These are phyloP conservation scores for Eurotiales sp. DNA, from an alignment of 2,329 filamentous ascomycete species.

Conservation along the genomic window DNA sequence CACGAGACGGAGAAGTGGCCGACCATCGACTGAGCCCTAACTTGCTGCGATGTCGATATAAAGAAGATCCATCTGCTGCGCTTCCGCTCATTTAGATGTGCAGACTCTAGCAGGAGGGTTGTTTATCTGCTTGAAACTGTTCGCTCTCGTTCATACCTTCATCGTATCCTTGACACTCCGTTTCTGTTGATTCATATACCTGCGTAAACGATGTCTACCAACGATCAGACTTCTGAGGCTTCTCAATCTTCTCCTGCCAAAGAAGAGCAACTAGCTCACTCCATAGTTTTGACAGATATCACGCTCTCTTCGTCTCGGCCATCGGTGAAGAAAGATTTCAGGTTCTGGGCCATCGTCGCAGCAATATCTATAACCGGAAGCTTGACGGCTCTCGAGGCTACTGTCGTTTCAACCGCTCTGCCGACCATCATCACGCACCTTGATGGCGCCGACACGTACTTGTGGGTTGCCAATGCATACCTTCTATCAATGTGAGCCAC, in stretches of 20 bases:
- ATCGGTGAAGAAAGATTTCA: neutral
- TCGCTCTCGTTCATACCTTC: no score
- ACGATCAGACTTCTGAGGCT: no score
- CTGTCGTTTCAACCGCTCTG: slow-evolving; percentile 39
- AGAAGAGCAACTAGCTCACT: no score
- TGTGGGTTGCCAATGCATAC: slow-evolving; percentile 35
- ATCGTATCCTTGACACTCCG: no score
- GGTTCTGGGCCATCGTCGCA: slow-evolving; percentile 29
- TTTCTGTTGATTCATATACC: no score
- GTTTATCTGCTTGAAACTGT: neutral
- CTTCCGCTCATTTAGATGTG: no score
- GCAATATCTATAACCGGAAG: slow-evolving; percentile 25
- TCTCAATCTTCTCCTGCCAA: neutral
- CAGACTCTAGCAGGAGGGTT: no score
- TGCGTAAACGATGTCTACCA: no score
- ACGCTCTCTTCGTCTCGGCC: no score
- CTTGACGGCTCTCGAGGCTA: slow-evolving; percentile 35
- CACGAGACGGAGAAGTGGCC: neutral
- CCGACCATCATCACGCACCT: slow-evolving; percentile 37
- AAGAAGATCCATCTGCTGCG: neutral
- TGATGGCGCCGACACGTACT: slow-evolving; percentile 28
- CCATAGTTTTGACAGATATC: no score
- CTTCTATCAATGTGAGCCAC: slow-evolving; percentile 29
- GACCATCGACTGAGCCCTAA: slow-evolving; percentile 4
- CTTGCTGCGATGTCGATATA: neutral